Base-by-base conservation (phyloP, 306 rosid genomes). In the Fragaria iinumae region DNA sequence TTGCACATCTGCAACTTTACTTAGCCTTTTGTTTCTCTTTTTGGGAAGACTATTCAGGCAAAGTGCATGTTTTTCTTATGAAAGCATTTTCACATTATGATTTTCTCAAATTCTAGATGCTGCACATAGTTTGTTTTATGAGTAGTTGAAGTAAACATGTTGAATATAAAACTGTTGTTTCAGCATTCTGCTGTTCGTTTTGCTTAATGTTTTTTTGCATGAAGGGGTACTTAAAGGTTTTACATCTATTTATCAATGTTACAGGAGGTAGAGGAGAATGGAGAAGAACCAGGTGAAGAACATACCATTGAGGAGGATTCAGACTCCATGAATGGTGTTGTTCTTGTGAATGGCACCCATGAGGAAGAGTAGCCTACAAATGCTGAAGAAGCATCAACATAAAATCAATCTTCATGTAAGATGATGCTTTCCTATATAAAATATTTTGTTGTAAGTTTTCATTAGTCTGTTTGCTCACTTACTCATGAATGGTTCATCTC, bases 231-330 rank as follows among this genome's bases (percentile, higher is more conserved):
- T 69, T 34, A n/a, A 29, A 36, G 38, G 32, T 67, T 45, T 53
- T 71, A 25, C 17, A 49, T 23, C 1, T 38, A 25, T 47, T 11
- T 65, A 21, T 32, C 57, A 70, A 63, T 43, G 59, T 69, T 60
- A n/a, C 62, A 87, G 86, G 83, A 72, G 62, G 44, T 47, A 23
- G 45, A 69, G 69, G 85, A 77, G 77, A 70, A 77, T 75, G 78
- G 77, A 67, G 78, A 80, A 74, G 69, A 73, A 64, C 72, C 75
- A 32, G 69, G 70, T 75, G 83, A 79, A 84, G 86, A 57, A 39
- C 74, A 74, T 29, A 62, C 77, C n/a, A 55, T 83, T 50, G 79
- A 79, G 64, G 87, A 86, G 79, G 87, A 88, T 68, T 79, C 78
- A 20, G 81, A 84, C 69, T 82, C 86, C 18, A 69, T 82, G n/a